These are phyloP conservation scores for Murraya koenigii DNA, from an alignment of 345 rosid genomes.

Conservation along the genomic window DNA sequence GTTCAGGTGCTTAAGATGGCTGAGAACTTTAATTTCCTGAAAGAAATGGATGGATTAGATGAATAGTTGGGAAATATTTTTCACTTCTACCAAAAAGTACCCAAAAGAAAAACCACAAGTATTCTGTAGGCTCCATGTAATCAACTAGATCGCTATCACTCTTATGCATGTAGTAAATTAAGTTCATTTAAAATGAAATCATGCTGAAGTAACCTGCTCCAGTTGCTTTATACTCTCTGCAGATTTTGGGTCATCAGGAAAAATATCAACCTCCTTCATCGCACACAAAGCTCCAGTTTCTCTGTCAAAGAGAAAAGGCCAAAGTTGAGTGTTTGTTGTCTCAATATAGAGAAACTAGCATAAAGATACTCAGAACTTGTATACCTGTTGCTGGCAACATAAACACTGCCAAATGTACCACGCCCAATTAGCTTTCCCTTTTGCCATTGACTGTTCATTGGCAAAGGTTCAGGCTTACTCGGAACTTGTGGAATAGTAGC, in stretches of 20 bases:
- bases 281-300: slow-evolving; percentile 97
- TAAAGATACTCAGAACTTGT: slow-evolving; percentile 6
- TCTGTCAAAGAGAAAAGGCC: slow-evolving; percentile 37
- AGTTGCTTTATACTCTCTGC: slow-evolving; percentile 80
- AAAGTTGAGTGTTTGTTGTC: slow-evolving; percentile 16
- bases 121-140: not conserved
- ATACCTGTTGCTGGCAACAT: slow-evolving; percentile 86
- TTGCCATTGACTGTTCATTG: slow-evolving; percentile 68
- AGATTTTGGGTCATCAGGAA: slow-evolving; percentile 91
- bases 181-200: not conserved
- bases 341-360: slow-evolving; percentile 5
- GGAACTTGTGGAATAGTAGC: slow-evolving; percentile 36
- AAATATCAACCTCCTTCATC: slow-evolving; percentile 92
- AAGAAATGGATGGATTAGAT: slow-evolving; percentile 20
- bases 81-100: too few relatives aligned
- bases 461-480: slow-evolving; percentile 44
- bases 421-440: slow-evolving; percentile 98
- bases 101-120: not conserved
- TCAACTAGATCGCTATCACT: not conserved
- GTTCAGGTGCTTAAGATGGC: slow-evolving; percentile 89
- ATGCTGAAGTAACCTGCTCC: slow-evolving; percentile 58
- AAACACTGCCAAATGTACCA: slow-evolving; percentile 97
- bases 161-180: slow-evolving; percentile 1
- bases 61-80: not conserved
- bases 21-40: slow-evolving; percentile 92